phyloP scores from a whole-genome alignment of 768 basidiomycete genomes.

The Rhizopogon rudus region DNA sequence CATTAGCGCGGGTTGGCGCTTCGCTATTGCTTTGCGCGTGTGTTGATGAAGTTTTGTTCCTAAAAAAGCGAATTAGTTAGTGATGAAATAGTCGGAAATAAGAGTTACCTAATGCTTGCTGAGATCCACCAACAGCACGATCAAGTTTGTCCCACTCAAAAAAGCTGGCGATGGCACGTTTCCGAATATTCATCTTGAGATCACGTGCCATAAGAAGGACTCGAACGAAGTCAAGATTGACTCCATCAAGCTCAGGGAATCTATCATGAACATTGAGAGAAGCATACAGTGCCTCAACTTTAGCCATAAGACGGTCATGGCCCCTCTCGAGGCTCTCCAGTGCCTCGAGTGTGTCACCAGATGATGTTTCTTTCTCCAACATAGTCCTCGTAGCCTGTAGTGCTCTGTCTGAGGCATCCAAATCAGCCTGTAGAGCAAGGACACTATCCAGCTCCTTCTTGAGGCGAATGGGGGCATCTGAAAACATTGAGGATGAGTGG shows the following conservation, averaged over 20 bases:
- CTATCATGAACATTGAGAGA: slow-evolving; percentile 6
- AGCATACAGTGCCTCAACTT: slow-evolving; percentile 5
- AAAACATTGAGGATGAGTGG: neutral
- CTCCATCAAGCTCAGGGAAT: slow-evolving; percentile 4
- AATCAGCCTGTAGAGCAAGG: slow-evolving; percentile 24
- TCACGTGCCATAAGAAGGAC: slow-evolving; percentile 7
- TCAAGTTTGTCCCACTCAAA: slow-evolving; percentile 24
- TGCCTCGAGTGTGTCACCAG: slow-evolving; percentile 3
- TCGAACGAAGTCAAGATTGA: slow-evolving; percentile 5
- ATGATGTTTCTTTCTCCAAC: slow-evolving; percentile 3
- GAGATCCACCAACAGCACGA: slow-evolving; percentile 13
- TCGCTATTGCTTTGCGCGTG: slow-evolving; percentile 23
- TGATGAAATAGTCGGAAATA: neutral
- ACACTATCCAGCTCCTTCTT: slow-evolving; percentile 30
- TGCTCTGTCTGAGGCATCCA: slow-evolving; percentile 21
- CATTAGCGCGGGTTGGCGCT: slow-evolving; percentile 20
- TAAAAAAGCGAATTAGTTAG: neutral
- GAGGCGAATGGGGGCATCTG: slow-evolving; percentile 24
- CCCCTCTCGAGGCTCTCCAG: slow-evolving; percentile 14
- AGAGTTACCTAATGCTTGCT: slow-evolving; percentile 22
- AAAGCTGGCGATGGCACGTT: slow-evolving; percentile 19
- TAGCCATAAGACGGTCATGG: neutral
- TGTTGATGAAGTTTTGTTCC: slow-evolving; percentile 28
- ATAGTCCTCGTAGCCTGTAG: slow-evolving; percentile 9
- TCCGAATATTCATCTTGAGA: slow-evolving; percentile 21